Evolutionary conservation across 257 asterid genomes (phyloP), one percentile per base, ranked within the genome.

Genomic region (Ajuga chamaepitys): DNA sequence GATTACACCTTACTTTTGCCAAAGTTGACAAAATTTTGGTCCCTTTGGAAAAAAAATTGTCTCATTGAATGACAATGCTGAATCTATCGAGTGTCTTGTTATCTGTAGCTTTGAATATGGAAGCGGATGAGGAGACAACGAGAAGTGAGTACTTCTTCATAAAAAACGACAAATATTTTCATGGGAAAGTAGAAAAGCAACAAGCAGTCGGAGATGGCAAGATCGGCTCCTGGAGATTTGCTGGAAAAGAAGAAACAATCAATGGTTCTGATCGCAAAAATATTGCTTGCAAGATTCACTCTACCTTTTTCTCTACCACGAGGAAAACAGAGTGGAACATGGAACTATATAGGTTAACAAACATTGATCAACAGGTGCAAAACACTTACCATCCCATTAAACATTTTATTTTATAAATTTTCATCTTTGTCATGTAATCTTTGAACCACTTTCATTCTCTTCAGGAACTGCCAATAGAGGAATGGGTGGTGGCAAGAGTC

Each of bases 401-500:
- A 9, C 46, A 2, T n/a, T 56, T 32, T 57, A 17, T 18, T 56
- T 7, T 18, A 8, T 2, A 35, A 16, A 28, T 17, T 58, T 14
- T 58, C 9, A 34, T 58, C 2, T 9, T 40, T 40, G 12, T 40
- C 9, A 32, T 32, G 4, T 4, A 32, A 32, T 32, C 38, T 4
- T 32, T 32, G 38, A 32, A 4, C 9, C 4, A 9, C 9, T 32
- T 5, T 32, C 9, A 4, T 4, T 32, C 4, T 34, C 14, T n/a
- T 16, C 25, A 51, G 70, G 37, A 35, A 1, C 21, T 24, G 22
- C 42, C 21, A 2, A 24, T 45, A 22, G 71, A 37, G 17, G 71
- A 66, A 7, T 66, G 62, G 71, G 71, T 66, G 71, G 62, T 53
- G 20, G 71, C 71, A 40, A 66, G 42, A 28, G 22, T 66, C 20